Base-by-base conservation (phyloP, 768 basidiomycete genomes). In the Hygrophoropsis aurantiaca region DNA sequence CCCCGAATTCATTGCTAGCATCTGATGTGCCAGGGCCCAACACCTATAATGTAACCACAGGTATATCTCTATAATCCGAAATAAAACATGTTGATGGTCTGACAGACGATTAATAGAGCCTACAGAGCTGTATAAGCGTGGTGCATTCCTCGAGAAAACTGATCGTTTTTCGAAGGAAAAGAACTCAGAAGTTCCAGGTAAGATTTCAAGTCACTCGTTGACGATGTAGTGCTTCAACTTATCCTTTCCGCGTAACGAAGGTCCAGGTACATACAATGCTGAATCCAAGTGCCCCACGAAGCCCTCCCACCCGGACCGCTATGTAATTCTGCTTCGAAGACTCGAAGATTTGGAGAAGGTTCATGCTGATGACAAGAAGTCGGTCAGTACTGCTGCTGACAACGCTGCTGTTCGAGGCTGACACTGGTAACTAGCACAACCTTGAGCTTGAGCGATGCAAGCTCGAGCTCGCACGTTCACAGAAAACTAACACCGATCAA, bases 341-440 rank as follows among this genome's bases (percentile, higher is more conserved):
- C 74, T 90, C 0, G 81, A 84, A 26, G 80, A 84, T 13, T 60
- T 87, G 5, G 82, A 87, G 65, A 67, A 63, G 45, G 61, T 81
- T n/a, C 83, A 84, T 56, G 64, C 72, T 32, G 84, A 87, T 3
- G 78, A 76, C 47, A 88, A 86, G 76, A 82, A 77, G 70, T 48
- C 71, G 40, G 87, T 87, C 59, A 54, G 80, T 65, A 15, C 3
- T 11, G 36, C 45, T 54, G 38, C n/a, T 3, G n/a, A 21, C 37
- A 32, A 3, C 1, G 24, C 13, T 4, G 10, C n/a, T 9, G 25
- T 33, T 20, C 7, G 11, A 13, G 18, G 27, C 42, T 48, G 27
- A 61, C 42, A 45, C 5, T 33, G 8, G 24, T 24, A 9, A 19
- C 19, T 49, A 89, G 88, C 80, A 86, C 58, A 76, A 76, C 57